Evolutionary conservation across 1,284 basidiomycete genomes (phyloP).

Genomic region (Malassezia equina): DNA sequence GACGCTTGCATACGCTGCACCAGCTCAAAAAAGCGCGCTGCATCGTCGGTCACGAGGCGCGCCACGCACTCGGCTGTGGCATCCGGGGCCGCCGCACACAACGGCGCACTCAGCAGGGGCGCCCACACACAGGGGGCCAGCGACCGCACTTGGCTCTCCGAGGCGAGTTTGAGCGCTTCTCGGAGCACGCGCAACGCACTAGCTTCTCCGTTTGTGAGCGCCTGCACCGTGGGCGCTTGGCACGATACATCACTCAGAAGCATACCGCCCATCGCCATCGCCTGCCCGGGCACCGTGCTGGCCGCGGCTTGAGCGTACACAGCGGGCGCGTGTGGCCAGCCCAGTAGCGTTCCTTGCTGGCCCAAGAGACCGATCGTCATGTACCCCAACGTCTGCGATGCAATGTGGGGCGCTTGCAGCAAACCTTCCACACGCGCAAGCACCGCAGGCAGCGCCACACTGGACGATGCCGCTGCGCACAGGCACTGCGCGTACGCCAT

Average conservation of each 20-base stretch:
- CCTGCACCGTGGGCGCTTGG: not conserved
- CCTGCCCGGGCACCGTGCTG: constrained; percentile 29
- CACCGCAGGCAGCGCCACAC: constrained; percentile 16
- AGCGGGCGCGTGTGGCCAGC: constrained; percentile 20
- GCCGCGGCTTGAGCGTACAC: constrained; percentile 23
- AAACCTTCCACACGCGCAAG: constrained; percentile 12
- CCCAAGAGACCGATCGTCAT: constrained; percentile 33
- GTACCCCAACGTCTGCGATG: constrained; percentile 26
- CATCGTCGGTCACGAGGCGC: constrained; percentile 78
- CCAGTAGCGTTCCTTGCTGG: constrained; percentile 29
- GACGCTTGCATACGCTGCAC: constrained; percentile 59
- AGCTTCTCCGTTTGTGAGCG: not conserved
- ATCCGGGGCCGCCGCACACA: constrained; percentile 52
- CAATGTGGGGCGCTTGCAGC: not conserved
- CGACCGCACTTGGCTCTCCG: constrained; percentile 66
- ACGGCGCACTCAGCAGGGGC: constrained; percentile 53
- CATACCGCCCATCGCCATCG: constrained; percentile 63
- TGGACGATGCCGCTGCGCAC: constrained; percentile 27
- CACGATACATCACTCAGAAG: constrained; percentile 72
- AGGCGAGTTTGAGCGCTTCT: constrained; percentile 87
- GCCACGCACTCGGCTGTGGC: constrained; percentile 67
- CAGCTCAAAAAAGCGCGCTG: constrained; percentile 60
- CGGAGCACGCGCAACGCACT: constrained; percentile 59
- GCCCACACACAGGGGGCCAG: constrained; percentile 81
- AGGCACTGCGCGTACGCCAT: constrained; percentile 28